Conservation (phyloP, 164 flowering plant genomes). For the Piper longum region DNA sequence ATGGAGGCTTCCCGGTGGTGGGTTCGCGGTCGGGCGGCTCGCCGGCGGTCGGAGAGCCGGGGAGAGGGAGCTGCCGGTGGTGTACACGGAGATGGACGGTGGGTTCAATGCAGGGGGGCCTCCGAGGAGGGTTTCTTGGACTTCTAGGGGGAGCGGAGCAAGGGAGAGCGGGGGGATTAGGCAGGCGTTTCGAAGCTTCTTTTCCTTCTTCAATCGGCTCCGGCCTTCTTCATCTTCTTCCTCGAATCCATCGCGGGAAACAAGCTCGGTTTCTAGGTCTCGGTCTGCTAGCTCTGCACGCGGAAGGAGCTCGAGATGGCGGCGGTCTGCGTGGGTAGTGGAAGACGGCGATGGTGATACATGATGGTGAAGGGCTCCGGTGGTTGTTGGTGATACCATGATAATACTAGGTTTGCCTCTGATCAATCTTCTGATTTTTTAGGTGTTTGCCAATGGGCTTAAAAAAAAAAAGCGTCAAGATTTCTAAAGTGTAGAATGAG, state of each 20-base stretch:
- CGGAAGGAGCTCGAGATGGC: constrained; percentile 23
- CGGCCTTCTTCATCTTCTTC: constrained; percentile 18
- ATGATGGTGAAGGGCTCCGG: constrained; percentile 7
- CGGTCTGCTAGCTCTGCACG: constrained; percentile 16
- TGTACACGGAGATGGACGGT: constrained; percentile 67
- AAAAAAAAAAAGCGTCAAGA: constrained; percentile 1
- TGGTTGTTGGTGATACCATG: not conserved
- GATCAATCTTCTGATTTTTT: not conserved
- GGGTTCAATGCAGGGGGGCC: constrained; percentile 29
- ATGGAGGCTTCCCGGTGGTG: constrained; percentile 82
- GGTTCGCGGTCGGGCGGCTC: constrained; percentile 77
- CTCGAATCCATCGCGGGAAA: constrained; percentile 15
- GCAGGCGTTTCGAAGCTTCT: constrained; percentile 27
- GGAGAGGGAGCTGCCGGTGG: constrained; percentile 50
- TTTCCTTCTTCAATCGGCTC: constrained; percentile 32
- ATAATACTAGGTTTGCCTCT: not conserved
- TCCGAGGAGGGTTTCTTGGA: constrained; percentile 42
- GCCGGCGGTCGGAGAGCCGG: constrained; percentile 33
- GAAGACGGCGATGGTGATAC: constrained; percentile 23
- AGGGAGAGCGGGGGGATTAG: constrained; percentile 36
- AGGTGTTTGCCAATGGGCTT: not conserved
- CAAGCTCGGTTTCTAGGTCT: constrained; percentile 7
- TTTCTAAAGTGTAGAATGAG: not conserved
- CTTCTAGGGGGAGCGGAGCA: constrained; percentile 22
- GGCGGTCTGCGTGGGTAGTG: constrained; percentile 33